Conservation (phyloP, 2,329 filamentous ascomycete species). For the Pestalotiopsis sp. region DNA sequence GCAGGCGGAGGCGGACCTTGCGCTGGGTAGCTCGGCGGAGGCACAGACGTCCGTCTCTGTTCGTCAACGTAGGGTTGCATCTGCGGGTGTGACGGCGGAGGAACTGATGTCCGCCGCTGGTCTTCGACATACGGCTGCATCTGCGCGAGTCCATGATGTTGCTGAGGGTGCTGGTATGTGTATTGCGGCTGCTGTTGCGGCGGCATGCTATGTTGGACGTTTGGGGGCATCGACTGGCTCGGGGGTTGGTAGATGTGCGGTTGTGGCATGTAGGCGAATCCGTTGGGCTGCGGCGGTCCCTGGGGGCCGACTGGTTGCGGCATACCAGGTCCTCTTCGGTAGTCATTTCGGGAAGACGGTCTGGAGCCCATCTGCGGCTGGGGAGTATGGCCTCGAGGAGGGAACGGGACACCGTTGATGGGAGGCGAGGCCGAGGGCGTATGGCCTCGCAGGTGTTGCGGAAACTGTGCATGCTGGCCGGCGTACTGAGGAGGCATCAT, state of each 20-base stretch:
- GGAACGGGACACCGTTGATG: slow-evolving; percentile 76
- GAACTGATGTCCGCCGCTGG: slow-evolving; percentile 53
- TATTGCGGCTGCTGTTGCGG: slow-evolving; percentile 27
- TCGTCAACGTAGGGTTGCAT: slow-evolving; percentile 78
- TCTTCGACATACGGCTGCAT: slow-evolving; percentile 78
- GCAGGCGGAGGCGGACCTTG: slow-evolving; percentile 50
- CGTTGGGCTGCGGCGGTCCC: slow-evolving; percentile 66
- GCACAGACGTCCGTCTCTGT: slow-evolving; percentile 72
- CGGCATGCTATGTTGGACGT: slow-evolving; percentile 42
- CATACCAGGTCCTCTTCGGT: slow-evolving; percentile 75
- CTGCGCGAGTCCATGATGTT: slow-evolving; percentile 41
- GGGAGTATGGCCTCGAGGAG: slow-evolving; percentile 76
- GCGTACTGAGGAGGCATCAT: slow-evolving; percentile 74
- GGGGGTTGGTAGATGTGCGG: slow-evolving; percentile 82
- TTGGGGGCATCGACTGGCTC: slow-evolving; percentile 35
- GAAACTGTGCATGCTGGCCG: slow-evolving; percentile 68
- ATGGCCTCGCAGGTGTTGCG: slow-evolving; percentile 73
- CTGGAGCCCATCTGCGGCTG: slow-evolving; percentile 76
- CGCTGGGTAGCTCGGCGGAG: slow-evolving; percentile 63
- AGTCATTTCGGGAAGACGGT: slow-evolving; percentile 78
- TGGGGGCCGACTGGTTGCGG: slow-evolving; percentile 62
- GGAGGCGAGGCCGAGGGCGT: slow-evolving; percentile 89
- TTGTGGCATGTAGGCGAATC: slow-evolving; percentile 83
- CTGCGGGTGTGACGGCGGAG: slow-evolving; percentile 41
- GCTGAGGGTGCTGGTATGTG: slow-evolving; percentile 35